Base-by-base conservation (phyloP, 345 rosid species). In the Syzygium grande region DNA sequence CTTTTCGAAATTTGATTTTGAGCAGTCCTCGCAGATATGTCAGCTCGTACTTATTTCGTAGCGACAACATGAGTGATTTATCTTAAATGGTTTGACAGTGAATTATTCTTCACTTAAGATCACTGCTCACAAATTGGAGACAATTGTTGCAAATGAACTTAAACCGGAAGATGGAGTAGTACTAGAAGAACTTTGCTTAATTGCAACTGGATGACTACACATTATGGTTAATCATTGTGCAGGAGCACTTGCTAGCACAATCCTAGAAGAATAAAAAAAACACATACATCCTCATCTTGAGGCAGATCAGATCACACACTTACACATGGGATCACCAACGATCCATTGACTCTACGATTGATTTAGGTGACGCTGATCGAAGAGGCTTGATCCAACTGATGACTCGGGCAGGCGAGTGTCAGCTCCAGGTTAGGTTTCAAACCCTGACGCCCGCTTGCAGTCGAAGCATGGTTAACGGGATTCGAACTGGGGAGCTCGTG, bases 1-100 rank as follows among this genome's bases (percentile, higher is more conserved):
- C 2, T 73, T 73, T 73, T 17, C 11, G 0, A 38, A 73, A 73
- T 38, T 73, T 17, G 46, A 17, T 0, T 73, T 9, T 19, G 25
- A 0, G 46, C 4, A 3, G 34, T 34, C 1, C 46, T 73, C 49
- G 9, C 34, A 14, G 19, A 34, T 21, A 34, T 34, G 5, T 73
- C 3, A 73, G 0, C 1, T 34, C 41, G 30, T 65, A 65, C 6
- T 0, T 1, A 65, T 30, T 8, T 65, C 1, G 1, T 15, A 4
- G 1, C 0, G 2, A 30, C 16, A 2, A 34, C 25, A 9, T 2
- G 0, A 73, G 14, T 4, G 22, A 73, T 1, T 38, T 34, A 34
- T 9, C 7, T 19, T 4, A 73, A 73, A 73, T 9, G 23, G 80
- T 73, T 73, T 0, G 1, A 73, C 25, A 19, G 49, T 34, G 23